phyloP scores from a whole-genome alignment of 2,329 filamentous ascomycete genomes.

The Pestalotiopsis sp. region DNA sequence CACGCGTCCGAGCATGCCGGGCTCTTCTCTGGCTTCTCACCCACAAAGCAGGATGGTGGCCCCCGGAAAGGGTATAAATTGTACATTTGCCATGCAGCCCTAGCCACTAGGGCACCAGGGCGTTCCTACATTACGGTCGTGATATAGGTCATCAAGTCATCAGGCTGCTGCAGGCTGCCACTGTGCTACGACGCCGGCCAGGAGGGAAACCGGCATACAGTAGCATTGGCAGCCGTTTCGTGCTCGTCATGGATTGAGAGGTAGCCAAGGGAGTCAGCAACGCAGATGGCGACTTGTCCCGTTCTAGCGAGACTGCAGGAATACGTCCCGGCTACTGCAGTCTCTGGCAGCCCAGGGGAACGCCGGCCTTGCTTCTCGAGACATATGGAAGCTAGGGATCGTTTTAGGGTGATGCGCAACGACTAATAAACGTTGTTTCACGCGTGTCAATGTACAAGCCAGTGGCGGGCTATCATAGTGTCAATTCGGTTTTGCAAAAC shows the following conservation, averaged over 20 bases:
- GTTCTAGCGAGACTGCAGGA: not conserved
- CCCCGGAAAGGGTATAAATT: not conserved
- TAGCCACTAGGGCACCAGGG: not conserved
- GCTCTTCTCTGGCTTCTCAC: not conserved
- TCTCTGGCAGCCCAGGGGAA: not conserved
- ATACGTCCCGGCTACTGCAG: not conserved
- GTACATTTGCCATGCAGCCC: not conserved
- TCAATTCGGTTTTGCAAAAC: not conserved
- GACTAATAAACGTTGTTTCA: constrained; percentile 6
- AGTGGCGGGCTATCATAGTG: not conserved
- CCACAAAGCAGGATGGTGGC: too few relatives aligned
- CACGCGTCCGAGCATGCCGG: constrained; percentile 2
- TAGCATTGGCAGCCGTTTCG: not conserved
- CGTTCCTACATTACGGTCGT: not conserved
- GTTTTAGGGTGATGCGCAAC: constrained; percentile 4
- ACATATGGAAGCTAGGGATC: not conserved
- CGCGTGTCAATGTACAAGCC: not conserved
- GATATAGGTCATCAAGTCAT: not conserved
- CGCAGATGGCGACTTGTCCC: not conserved
- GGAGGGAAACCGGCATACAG: not conserved
- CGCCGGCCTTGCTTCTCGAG: not conserved
- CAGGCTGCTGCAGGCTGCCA: constrained; percentile 1
- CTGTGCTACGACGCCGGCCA: not conserved
- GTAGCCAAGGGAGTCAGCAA: not conserved
- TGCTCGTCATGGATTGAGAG: constrained; percentile 9